These are phyloP conservation scores for Argentina anserina DNA, from an alignment of 306 rosid genomes.

Conservation along the genomic window DNA sequence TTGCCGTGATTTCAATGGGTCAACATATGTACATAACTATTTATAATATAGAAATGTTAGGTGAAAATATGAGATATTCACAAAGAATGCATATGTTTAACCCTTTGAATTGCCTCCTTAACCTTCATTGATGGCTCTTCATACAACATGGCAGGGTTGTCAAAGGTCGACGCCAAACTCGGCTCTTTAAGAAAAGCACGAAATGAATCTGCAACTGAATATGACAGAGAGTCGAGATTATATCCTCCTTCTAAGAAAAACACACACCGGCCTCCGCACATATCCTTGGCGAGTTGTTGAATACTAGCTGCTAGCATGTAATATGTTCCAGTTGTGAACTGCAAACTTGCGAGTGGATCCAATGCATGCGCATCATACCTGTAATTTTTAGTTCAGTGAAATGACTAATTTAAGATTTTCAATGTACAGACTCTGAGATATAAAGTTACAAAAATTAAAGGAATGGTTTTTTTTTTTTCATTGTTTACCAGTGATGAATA, in stretches of 20 bases:
- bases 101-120: slow-evolving; percentile 60
- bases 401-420: background rate
- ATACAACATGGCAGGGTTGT: slow-evolving; percentile 65
- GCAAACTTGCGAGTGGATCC: slow-evolving; percentile 80
- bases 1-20: background rate
- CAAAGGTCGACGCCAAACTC: slow-evolving; percentile 74
- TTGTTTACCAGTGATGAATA: background rate
- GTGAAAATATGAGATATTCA: slow-evolving; percentile 19
- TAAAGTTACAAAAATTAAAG: background rate
- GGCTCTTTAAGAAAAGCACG: slow-evolving; percentile 78
- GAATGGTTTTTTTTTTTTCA: background rate
- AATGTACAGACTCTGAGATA: background rate
- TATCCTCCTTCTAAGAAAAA: slow-evolving; percentile 96
- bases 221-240: slow-evolving; percentile 72
- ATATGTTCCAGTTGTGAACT: slow-evolving; percentile 84
- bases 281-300: slow-evolving; percentile 66
- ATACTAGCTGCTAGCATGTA: slow-evolving; percentile 78
- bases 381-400: background rate
- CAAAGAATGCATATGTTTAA: slow-evolving; percentile 51
- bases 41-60: background rate
- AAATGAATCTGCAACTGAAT: slow-evolving; percentile 75
- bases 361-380: slow-evolving; percentile 90
- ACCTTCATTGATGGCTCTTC: slow-evolving; percentile 74
- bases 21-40: background rate
- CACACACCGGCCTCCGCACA: slow-evolving; percentile 68